Base-by-base conservation (phyloP, 192 early-diverging fungal genomes). In the Irineochytrium annulatum region DNA sequence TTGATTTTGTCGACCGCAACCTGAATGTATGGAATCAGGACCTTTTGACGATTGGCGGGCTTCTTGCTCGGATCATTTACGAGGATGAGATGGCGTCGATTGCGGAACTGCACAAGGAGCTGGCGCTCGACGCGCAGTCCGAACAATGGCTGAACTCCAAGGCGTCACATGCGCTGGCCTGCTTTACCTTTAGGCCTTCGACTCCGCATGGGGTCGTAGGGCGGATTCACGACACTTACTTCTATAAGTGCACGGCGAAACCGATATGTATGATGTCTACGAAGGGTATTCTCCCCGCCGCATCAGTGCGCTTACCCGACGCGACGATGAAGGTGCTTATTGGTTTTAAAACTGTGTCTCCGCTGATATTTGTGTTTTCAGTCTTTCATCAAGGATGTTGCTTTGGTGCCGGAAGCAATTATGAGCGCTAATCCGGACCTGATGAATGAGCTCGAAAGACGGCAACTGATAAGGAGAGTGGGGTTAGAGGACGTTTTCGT, bases 1-100 rank as follows among this genome's bases (percentile, higher is more conserved):
- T 95, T 29, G 93, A 95, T 52, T 93, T 95, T 78, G 90, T 89
- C 3, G 91, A 94, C 69, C 83, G 81, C 16, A 77, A 77, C 14
- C 74, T 95, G 1, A 78, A 81, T 43, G 60, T 79, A 27, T 95
- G 89, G 86, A 95, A 95, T 60, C 76, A 83, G 56, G 90, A 94
- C 48, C 59, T 95, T 6, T 63, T 93, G n/a, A 59, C 79, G 17
- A 77, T 89, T 63, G 82, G 82, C 27, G 91, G 90, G 11, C 67
- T 88, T 27, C 67, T 95, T 0, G 78, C 79, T 3, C 73, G 93
- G 24, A 75, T 91, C 2, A 57, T 91, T 19, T 91, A 86, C 63
- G 89, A 92, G 30, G 84, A 90, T 60, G 89, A 91, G 49, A 72
- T 93, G 67, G 63, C 60, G 13, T 74, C 81, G 43, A 82, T 90